These are phyloP conservation scores for Picochlorum sp. DNA, from an alignment of 139 green algal species.

Conservation along the genomic window DNA sequence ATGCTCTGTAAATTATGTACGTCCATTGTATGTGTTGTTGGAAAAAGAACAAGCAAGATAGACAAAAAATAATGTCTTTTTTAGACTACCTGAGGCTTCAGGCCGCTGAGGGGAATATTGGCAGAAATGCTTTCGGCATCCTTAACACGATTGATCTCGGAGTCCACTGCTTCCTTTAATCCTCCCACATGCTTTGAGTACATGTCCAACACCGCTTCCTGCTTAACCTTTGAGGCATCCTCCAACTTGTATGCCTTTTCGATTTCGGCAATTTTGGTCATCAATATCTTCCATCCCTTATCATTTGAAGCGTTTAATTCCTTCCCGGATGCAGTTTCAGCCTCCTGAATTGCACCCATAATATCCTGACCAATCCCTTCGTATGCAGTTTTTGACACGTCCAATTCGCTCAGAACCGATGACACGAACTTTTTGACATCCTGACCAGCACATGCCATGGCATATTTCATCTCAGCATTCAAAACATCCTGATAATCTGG, in stretches of 20 bases:
- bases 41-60: slow-evolving; percentile 5
- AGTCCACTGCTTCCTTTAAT: slow-evolving; percentile 12
- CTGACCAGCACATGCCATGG: slow-evolving; percentile 11
- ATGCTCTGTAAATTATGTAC: too few species aligned
- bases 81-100: slow-evolving; percentile 24
- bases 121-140: neutral
- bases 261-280: slow-evolving; percentile 18
- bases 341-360: slow-evolving; percentile 29
- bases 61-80: neutral
- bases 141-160: slow-evolving; percentile 12
- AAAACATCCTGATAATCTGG: slow-evolving; percentile 24
- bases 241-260: slow-evolving; percentile 24
- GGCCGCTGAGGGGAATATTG: neutral
- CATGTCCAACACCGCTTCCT: slow-evolving; percentile 37
- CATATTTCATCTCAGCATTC: slow-evolving; percentile 26
- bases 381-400: neutral
- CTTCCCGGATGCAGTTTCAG: slow-evolving; percentile 26
- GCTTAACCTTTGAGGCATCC: slow-evolving; percentile 26
- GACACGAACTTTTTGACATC: slow-evolving; percentile 28
- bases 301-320: slow-evolving; percentile 25
- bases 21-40: too few species aligned
- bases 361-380: slow-evolving; percentile 15
- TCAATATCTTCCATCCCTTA: slow-evolving; percentile 26
- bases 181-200: slow-evolving; percentile 21
- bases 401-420: slow-evolving; percentile 4